Conservation (phyloP, 495 filamentous ascomycete species). For the Cercophora sp. region DNA sequence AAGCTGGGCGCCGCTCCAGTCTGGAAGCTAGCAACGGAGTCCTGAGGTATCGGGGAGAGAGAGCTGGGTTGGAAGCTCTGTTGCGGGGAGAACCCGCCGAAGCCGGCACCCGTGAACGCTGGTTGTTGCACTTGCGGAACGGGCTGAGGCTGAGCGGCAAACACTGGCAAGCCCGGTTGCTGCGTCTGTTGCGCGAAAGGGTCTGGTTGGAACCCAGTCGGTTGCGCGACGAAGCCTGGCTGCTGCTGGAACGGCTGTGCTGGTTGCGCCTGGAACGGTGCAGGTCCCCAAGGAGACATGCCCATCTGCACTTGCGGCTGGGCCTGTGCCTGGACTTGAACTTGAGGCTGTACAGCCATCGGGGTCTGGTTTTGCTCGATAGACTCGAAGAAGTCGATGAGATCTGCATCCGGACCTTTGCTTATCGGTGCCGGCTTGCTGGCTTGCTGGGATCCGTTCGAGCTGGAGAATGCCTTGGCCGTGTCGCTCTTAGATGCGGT, state of each 20-base stretch:
- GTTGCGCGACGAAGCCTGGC: constrained; percentile 48
- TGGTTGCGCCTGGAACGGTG: constrained; percentile 30
- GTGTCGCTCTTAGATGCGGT: constrained; percentile 30
- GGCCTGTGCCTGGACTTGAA: constrained; percentile 25
- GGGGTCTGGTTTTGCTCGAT: constrained; percentile 91
- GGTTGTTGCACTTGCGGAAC: constrained; percentile 44
- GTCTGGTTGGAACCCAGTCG: constrained; percentile 46
- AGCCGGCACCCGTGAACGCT: constrained; percentile 73
- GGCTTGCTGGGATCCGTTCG: constrained; percentile 21
- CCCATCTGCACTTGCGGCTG: constrained; percentile 29
- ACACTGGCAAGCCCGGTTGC: constrained; percentile 35
- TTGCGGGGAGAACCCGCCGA: constrained; percentile 78
- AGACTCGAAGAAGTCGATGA: constrained; percentile 98
- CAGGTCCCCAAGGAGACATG: constrained; percentile 30
- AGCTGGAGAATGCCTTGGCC: constrained; percentile 36
- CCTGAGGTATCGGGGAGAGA: constrained; percentile 62
- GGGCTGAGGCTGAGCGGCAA: constrained; percentile 38
- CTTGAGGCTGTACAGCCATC: constrained; percentile 47
- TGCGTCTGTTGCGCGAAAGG: constrained; percentile 50
- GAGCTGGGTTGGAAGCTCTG: constrained; percentile 49
- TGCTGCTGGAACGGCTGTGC: constrained; percentile 44
- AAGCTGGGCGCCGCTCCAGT: constrained; percentile 30
- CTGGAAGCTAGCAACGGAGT: constrained; percentile 53
- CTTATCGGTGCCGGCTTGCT: constrained; percentile 20
- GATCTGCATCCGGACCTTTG: constrained; percentile 68